These are phyloP conservation scores for Wickerhamiella azymoides DNA, from an alignment of 805 yeast species.

Conservation along the genomic window DNA sequence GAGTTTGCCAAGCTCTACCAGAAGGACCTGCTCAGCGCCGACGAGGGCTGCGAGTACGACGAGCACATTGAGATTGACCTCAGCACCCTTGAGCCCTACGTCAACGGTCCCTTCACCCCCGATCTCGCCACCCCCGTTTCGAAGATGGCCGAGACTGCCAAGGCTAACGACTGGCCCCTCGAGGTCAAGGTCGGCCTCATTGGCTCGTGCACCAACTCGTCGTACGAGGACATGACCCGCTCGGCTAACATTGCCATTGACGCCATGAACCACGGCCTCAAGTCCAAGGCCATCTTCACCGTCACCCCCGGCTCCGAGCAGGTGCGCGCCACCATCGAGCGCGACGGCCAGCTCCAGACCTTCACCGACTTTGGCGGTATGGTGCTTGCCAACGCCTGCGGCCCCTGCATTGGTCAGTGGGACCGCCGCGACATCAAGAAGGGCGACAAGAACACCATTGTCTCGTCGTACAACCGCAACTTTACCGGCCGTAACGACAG, in stretches of 20 bases:
- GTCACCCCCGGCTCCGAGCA: conserved; percentile 98
- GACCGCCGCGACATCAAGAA: conserved; percentile 85
- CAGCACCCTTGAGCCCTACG: conserved; percentile 81
- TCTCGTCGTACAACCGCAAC: conserved; percentile 95
- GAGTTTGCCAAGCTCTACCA: conserved; percentile 64
- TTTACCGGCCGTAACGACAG: conserved; percentile 97
- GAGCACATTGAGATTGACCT: conserved; percentile 84
- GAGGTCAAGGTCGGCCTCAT: conserved; percentile 88
- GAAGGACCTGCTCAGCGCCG: conserved; percentile 50
- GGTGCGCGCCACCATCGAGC: conserved; percentile 93
- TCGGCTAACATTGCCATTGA: conserved; percentile 85
- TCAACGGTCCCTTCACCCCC: conserved; percentile 97
- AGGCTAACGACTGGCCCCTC: conserved; percentile 80
- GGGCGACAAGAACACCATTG: conserved; percentile 92
- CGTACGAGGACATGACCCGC: conserved; percentile 96
- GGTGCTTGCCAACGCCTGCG: conserved; percentile 95
- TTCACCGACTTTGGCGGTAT: conserved; percentile 87
- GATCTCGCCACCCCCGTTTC: conserved; percentile 94
- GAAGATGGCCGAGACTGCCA: conserved; percentile 67
- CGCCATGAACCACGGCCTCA: conserved; percentile 82
- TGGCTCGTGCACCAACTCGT: conserved; percentile 97
- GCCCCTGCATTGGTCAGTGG: conserved; percentile 99
- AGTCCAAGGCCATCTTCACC: conserved; percentile 80
- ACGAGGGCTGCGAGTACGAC: conserved; percentile 87
- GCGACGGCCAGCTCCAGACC: conserved; percentile 84